phyloP scores from a whole-genome alignment of 768 basidiomycete genomes.

The Suillus subalutaceus region DNA sequence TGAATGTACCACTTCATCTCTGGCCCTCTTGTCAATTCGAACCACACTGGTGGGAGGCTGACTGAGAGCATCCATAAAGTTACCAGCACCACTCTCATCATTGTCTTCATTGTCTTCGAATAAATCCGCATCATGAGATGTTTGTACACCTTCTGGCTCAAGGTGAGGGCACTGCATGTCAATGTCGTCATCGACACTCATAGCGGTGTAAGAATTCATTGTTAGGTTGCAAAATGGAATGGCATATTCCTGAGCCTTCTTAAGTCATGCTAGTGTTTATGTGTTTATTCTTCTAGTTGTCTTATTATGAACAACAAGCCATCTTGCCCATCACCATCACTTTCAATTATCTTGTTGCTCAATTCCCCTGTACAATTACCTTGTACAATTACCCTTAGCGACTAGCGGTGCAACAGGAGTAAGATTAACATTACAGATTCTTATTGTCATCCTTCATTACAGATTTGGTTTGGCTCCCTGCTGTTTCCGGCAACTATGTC shows the following conservation, averaged over 20 bases:
- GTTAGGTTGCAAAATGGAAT: too few relatives aligned
- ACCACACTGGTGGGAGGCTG: not conserved
- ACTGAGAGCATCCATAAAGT: not conserved
- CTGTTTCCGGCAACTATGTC: not conserved
- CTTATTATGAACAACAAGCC: not conserved
- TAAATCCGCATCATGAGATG: not conserved
- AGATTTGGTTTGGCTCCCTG: not conserved
- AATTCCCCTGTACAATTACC: not conserved
- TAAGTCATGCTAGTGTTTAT: too few relatives aligned
- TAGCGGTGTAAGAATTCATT: not conserved
- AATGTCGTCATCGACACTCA: not conserved
- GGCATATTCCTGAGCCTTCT: too few relatives aligned
- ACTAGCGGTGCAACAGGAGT: too few relatives aligned
- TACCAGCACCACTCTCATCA: not conserved
- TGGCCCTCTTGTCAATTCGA: not conserved
- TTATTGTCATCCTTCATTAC: too few relatives aligned
- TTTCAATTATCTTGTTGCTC: not conserved
- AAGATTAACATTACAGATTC: too few relatives aligned
- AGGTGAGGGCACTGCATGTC: not conserved
- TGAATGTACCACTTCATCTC: not conserved
- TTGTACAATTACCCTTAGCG: not conserved
- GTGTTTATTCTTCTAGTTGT: not conserved
- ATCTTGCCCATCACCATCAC: not conserved
- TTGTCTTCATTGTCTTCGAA: not conserved
- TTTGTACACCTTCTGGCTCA: constrained; percentile 3